Conservation (phyloP, 768 basidiomycete species). For the Pisolithus sp. region DNA sequence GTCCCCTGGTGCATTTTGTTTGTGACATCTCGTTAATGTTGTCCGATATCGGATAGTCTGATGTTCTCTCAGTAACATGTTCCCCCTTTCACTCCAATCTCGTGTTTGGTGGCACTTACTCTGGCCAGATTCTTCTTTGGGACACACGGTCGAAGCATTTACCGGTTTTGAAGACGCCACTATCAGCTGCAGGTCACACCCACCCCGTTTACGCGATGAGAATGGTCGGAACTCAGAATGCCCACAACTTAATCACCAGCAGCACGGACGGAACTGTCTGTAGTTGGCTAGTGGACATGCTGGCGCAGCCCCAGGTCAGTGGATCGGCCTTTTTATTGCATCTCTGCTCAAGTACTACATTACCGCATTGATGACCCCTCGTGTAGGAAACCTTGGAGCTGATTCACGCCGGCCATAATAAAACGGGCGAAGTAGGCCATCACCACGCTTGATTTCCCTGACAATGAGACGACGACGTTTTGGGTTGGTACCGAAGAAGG, state of each 20-base stretch:
- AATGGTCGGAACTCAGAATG: slow-evolving; percentile 98
- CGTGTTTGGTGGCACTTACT: slow-evolving; percentile 98
- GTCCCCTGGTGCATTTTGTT: background rate
- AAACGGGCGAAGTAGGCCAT: slow-evolving; percentile 96
- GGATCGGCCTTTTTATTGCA: background rate
- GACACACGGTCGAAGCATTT: slow-evolving; percentile 96
- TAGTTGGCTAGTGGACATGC: slow-evolving; percentile 98
- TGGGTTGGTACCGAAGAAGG: slow-evolving; percentile 99
- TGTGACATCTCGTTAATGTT: background rate
- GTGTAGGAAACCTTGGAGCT: slow-evolving; percentile 88
- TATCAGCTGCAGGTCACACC: slow-evolving; percentile 94
- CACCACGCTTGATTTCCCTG: slow-evolving; percentile 89
- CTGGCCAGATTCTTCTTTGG: slow-evolving; percentile 97
- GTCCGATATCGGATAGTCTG: slow-evolving; percentile 55
- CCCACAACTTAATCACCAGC: slow-evolving; percentile 93
- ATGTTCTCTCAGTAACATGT: slow-evolving; percentile 93
- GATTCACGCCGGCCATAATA: slow-evolving; percentile 84
- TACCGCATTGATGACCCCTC: slow-evolving; percentile 1
- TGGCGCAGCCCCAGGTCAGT: slow-evolving; percentile 89
- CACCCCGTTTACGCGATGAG: slow-evolving; percentile 98
- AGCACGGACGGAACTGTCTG: slow-evolving; percentile 97
- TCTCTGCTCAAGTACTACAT: background rate
- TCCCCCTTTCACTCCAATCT: slow-evolving; percentile 98
- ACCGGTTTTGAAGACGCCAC: slow-evolving; percentile 92
- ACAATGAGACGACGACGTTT: slow-evolving; percentile 94